These are phyloP conservation scores for Apiospora kogelbergensis DNA, from an alignment of 2,329 filamentous ascomycete species.

Conservation along the genomic window DNA sequence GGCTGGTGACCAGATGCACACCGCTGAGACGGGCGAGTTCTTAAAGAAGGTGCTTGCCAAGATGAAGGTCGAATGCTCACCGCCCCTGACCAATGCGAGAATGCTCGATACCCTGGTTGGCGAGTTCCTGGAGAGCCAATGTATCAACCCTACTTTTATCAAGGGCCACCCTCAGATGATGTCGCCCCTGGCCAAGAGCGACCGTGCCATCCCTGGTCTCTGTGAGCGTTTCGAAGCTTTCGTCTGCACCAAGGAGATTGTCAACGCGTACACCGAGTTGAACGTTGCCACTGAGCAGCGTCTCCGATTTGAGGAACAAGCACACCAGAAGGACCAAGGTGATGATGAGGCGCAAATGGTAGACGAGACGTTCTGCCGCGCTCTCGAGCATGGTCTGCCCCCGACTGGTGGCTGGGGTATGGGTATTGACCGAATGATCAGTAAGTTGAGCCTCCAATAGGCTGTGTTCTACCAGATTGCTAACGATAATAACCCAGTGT, in stretches of 20 bases:
- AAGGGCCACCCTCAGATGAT: constrained; percentile 73
- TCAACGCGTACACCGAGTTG: constrained; percentile 96
- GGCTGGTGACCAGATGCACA: constrained; percentile 84
- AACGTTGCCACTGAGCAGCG: constrained; percentile 96
- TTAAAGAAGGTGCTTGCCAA: constrained; percentile 64
- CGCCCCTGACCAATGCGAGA: constrained; percentile 87
- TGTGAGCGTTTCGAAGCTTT: constrained; percentile 98
- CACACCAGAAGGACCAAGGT: constrained; percentile 90
- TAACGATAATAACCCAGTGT: constrained; percentile 49
- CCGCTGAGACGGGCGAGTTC: constrained; percentile 84
- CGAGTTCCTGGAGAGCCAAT: constrained; percentile 84
- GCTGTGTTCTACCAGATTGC: constrained; percentile 45
- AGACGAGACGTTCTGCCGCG: constrained; percentile 92
- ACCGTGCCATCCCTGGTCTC: constrained; percentile 76
- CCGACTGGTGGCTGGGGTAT: constrained; percentile 96
- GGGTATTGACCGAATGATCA: constrained; percentile 79
- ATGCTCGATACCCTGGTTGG: constrained; percentile 96
- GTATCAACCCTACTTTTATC: constrained; percentile 86
- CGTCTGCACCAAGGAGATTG: constrained; percentile 95
- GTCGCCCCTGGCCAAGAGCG: constrained; percentile 95
- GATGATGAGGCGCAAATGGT: constrained; percentile 96
- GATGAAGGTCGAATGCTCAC: constrained; percentile 84
- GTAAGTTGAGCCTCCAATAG: constrained; percentile 94
- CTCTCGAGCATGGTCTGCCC: constrained; percentile 86
- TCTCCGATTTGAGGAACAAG: constrained; percentile 90